A percentile compares a stretch with the other conserved stretches of the same genome.
phyloP scores from a whole-genome alignment of 2,329 filamentous ascomycete genomes.

The Ophiobolus disseminans region DNA sequence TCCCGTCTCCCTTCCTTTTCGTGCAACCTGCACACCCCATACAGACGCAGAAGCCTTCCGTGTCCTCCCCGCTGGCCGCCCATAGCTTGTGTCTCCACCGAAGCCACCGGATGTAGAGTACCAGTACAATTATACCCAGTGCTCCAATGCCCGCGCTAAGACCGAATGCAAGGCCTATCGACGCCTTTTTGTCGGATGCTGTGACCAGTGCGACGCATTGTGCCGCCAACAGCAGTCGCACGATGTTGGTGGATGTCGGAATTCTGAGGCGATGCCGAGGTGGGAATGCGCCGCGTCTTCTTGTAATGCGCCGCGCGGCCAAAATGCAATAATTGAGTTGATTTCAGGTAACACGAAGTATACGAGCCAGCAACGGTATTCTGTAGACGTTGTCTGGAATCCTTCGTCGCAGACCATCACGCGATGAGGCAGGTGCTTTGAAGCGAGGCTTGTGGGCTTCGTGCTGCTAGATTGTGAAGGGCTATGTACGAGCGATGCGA shows the following conservation, averaged over 20 bases:
- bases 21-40: neutral
- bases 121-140: neutral
- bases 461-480: neutral
- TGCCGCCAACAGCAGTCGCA: neutral
- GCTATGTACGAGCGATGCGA: neutral
- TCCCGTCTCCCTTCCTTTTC: constrained; percentile 1
- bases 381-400: neutral
- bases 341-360: too few species aligned
- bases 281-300: neutral
- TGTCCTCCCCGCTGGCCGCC: neutral
- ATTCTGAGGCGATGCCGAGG: neutral
- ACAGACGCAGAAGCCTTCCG: neutral
- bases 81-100: neutral
- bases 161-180: neutral
- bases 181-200: neutral
- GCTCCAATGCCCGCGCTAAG: neutral
- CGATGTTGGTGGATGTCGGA: neutral
- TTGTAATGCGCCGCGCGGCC: too few species aligned
- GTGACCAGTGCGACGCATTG: too few species aligned
- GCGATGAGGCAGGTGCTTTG: neutral
- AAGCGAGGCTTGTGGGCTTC: neutral
- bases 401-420: neutral
- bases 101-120: constrained; percentile 1
- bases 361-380: neutral
- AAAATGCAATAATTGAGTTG: too few species aligned